Base-by-base conservation (phyloP, 2,329 filamentous ascomycete genomes). In the Plenodomus biglobosus region DNA sequence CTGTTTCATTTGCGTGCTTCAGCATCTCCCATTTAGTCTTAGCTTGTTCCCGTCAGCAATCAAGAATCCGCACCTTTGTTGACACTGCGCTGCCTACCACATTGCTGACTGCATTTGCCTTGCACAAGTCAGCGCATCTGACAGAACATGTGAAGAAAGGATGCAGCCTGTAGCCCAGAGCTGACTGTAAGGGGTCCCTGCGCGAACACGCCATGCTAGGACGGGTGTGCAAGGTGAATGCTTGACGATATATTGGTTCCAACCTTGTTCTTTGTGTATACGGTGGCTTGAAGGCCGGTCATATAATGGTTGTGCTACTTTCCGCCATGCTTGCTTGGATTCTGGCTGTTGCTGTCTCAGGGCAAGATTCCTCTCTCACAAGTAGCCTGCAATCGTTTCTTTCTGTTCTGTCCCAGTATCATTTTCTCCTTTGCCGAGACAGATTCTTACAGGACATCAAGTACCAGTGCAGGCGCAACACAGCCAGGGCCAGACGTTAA, bases 71-170 rank as follows among this genome's bases (percentile, higher is more conserved):
- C 22, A 24, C 22, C 22, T 24, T 24, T 24, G 22, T 24, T 11
- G 22, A 24, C 22, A 32, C 11, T 32, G 27, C 8, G 27, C 27
- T 3, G 27, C 8, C 27, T 44, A 40, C 49, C 44, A 45, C 58
- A 50, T 50, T 60, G 62, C 64, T 66, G 52, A 65, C 62, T 51
- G 53, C 53, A 54, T 47, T 48, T 40, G 38, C 38, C 35, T 36
- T 36, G 30, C 45, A 37, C 40, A 22, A 48, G 48, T 34, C 41
- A 49, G 44, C 45, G 20, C 43, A 35, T 55, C 56, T 63, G 51
- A 59, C 58, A 40, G 48, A 50, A 53, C n/a, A 45, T 52, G 48
- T 53, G 57, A 50, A 56, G 61, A 43, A 42, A 49, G 37, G 39
- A 45, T 46, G 43, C 45, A 39, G 35, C 42, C 42, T 36, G 36